Evolutionary conservation across 306 rosid species (phyloP), one percentile per base, ranked within the genome.

Genomic region (Heteromeles arbutifolia): DNA sequence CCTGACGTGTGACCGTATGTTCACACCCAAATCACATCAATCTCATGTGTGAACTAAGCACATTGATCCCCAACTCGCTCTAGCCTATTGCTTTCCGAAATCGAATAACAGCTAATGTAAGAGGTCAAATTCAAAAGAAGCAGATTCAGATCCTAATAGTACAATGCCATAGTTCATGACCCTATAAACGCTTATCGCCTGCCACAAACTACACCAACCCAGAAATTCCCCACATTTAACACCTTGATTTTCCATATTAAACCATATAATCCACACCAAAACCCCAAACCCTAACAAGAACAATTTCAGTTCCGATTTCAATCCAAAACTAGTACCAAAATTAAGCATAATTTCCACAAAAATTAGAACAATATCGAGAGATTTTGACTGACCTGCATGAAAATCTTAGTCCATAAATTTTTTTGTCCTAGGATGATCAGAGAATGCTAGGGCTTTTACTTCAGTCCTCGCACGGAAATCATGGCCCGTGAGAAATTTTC

Each of bases 91-190:
- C 18, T 13, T 61, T 13, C 7, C 11, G 17, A 4, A 24, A 58
- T 58, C 32, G 19, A 26, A 25, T 9, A 12, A 5, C 28, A 5
- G 65, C 65, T 25, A 12, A 59, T 59, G 18, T 12, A 25, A 59
- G 31, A 59, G 65, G 34, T 25, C 65, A 31, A 65, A 65, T 19
- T 45, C 19, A 45, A 45, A 45, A 4, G 39, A 26, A 68, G 24
- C 39, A 22, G 15, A 58, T 58, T 58, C 64, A 29, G 26, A 59
- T 57, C 63, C 41, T 29, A 43, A 28, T 56, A 48, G 31, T 12
- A 68, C 61, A 77, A 77, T 77, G 69, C 17, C 62, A 44, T 15
- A 26, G n/a, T 44, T 43, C 78, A 19, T 31, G 70, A 29, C 54
- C 75, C 58, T 37, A 25, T 1, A 70, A 76, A 62, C 76, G 72